phyloP scores from a whole-genome alignment of 176 grass and related monocot species.

The Carex cristatella region DNA sequence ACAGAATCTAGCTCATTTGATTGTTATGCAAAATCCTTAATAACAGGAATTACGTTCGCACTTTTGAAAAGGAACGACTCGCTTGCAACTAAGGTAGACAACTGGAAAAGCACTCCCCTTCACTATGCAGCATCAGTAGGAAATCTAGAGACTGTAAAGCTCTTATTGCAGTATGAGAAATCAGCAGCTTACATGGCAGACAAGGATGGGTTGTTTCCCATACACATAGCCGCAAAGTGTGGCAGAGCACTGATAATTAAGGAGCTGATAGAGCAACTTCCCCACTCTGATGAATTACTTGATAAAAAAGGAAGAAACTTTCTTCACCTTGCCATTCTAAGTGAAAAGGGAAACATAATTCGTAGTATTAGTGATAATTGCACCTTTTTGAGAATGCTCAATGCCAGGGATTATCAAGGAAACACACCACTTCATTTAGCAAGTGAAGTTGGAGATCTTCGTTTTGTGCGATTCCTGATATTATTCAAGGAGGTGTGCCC shows the following conservation, averaged over 20 bases:
- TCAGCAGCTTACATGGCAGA: conserved; percentile 41
- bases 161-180: conserved; percentile 39
- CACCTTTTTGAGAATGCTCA: conserved; percentile 48
- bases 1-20: neutral
- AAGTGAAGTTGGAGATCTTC: conserved; percentile 24
- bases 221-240: conserved; percentile 67
- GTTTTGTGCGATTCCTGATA: conserved; percentile 52
- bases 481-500: conserved; percentile 27
- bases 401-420: conserved; percentile 61
- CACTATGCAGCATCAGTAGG: conserved; percentile 60
- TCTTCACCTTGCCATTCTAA: conserved; percentile 48
- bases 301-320: conserved; percentile 71
- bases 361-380: conserved; percentile 24
- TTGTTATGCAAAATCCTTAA: conserved; percentile 6
- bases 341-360: conserved; percentile 43
- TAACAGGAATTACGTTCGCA: conserved; percentile 45
- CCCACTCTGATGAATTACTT: conserved; percentile 57
- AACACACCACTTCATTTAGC: conserved; percentile 84
- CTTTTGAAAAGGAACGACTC: conserved; percentile 38
- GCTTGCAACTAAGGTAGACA: conserved; percentile 42
- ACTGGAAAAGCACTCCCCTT: conserved; percentile 48
- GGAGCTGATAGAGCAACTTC: conserved; percentile 36
- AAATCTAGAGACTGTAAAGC: conserved; percentile 30
- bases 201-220: conserved; percentile 45
- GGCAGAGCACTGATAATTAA: conserved; percentile 40